Conservation (phyloP, 2,329 filamentous ascomycete genomes). For the Volutella citrinella region DNA sequence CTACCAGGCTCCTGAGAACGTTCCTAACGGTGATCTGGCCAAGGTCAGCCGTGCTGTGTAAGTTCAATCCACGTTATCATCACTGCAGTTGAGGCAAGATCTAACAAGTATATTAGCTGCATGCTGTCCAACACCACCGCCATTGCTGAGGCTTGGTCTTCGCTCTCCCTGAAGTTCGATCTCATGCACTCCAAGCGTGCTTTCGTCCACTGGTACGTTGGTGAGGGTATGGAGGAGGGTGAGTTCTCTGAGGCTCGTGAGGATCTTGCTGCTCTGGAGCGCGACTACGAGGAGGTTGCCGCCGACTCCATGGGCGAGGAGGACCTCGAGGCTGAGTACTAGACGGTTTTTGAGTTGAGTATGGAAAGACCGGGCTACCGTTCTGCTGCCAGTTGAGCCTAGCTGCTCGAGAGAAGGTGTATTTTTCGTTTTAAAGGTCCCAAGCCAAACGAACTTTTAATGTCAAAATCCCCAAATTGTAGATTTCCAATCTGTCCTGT, state of each 20-base stretch:
- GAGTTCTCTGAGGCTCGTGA: slow-evolving; percentile 99
- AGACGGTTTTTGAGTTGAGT: slow-evolving; percentile 34
- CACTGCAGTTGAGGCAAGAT: background rate
- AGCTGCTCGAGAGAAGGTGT: slow-evolving; percentile 31
- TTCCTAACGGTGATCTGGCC: slow-evolving; percentile 94
- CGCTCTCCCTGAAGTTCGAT: slow-evolving; percentile 96
- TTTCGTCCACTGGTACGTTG: slow-evolving; percentile 99
- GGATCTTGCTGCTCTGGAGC: slow-evolving; percentile 95
- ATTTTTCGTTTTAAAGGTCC: slow-evolving; percentile 37
- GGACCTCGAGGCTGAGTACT: slow-evolving; percentile 90
- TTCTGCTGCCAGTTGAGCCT: slow-evolving; percentile 25
- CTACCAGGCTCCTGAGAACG: slow-evolving; percentile 95
- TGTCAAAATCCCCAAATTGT: slow-evolving; percentile 33
- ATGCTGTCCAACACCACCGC: slow-evolving; percentile 99
- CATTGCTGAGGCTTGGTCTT: slow-evolving; percentile 97
- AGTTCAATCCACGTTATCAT: slow-evolving; percentile 40
- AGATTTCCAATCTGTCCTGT: slow-evolving; percentile 15
- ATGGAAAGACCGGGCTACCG: slow-evolving; percentile 21
- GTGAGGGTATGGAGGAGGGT: slow-evolving; percentile 99
- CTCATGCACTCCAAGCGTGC: slow-evolving; percentile 99
- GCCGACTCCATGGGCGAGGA: slow-evolving; percentile 89
- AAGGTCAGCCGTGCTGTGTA: slow-evolving; percentile 98
- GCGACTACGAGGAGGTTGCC: slow-evolving; percentile 98
- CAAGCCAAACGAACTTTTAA: slow-evolving; percentile 36
- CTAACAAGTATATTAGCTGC: slow-evolving; percentile 55